Evolutionary conservation across 2,329 filamentous ascomycete genomes (phyloP).

Genomic region (Beauveria rudraprayagi): DNA sequence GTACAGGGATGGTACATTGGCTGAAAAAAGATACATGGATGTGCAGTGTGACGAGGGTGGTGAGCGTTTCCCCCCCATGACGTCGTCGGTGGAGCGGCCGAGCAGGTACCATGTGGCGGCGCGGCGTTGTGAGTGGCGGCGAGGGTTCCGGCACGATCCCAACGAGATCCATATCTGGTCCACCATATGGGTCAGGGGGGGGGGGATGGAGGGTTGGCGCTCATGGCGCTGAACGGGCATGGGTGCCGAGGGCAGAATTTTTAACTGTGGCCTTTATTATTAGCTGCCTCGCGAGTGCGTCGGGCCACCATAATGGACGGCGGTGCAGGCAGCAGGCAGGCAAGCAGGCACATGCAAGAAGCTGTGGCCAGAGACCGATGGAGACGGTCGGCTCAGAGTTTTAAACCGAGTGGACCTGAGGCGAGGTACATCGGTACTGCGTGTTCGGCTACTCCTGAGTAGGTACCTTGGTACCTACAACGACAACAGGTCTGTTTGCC

Average conservation of each 20-base stretch:
- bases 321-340: not conserved
- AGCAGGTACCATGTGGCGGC: conserved; percentile 7
- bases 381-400: conserved; percentile 1
- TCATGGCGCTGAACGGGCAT: not conserved
- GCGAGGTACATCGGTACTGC: not conserved
- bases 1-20: not conserved
- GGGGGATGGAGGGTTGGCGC: not conserved
- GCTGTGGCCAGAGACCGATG: not conserved
- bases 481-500: no score
- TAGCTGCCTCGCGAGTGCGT: not conserved
- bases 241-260: not conserved
- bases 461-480: not conserved
- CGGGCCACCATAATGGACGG: not conserved
- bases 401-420: not conserved
- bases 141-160: conserved; percentile 11
- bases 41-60: not conserved
- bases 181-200: not conserved
- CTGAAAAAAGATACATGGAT: not conserved
- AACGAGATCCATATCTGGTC: conserved; percentile 11
- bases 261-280: not conserved
- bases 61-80: not conserved
- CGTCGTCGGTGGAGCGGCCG: conserved; percentile 6
- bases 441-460: not conserved
- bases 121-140: conserved; percentile 2
- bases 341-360: not conserved